Base-by-base conservation (phyloP, 176 grass and related monocot species). In the Oryza coarctata region DNA sequence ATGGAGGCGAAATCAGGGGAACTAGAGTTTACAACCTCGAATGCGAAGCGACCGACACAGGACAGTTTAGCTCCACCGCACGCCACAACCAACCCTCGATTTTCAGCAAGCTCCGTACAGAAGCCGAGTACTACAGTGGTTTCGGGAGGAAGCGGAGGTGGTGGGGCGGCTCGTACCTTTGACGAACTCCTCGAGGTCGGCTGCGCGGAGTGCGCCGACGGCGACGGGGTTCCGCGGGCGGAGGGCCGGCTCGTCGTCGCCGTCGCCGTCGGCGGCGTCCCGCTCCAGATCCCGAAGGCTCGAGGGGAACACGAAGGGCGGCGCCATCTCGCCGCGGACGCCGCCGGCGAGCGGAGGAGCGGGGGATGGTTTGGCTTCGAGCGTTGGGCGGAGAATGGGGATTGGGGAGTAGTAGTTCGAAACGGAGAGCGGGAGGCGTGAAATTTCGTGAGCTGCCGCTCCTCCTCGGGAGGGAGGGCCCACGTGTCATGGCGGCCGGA, bases 161-260 rank as follows among this genome's bases (percentile, higher is more conserved):
- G 55, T 39, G 38, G 9, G 58, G 76, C 36, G 36, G 55, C 36
- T 35, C 43, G 71, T 33, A 95, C 95, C 95, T 89, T 95, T 98
- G 82, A 98, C 95, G 86, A 98, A 91, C 78, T 95, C 95, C 76
- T 98, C 92, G 65, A 98, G 72, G 73, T 95, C 84, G 80, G 90
- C 86, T 63, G 95, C 68, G 73, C 92, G 93, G 86, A 98, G 84
- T 36, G 82, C 27, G 9, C 82, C 55, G 73, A 95, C 15, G 39
- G 91, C 75, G 71, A 98, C 13, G 61, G 92, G 71, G 55, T 66
- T 89, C 74, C 86, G 64, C 29, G 88, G 92, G 63, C 92, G 84
- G 67, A 95, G 92, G 20, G 82, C 52, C 20, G 83, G 84, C 43
- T 91, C 89, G 20, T 68, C 85, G 7, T 86, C 68, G 27, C 73